Evolutionary conservation across 2,329 filamentous ascomycete genomes (phyloP), one percentile per base, ranked within the genome.

Genomic region (Pseudopyrenochaeta lycopersici): DNA sequence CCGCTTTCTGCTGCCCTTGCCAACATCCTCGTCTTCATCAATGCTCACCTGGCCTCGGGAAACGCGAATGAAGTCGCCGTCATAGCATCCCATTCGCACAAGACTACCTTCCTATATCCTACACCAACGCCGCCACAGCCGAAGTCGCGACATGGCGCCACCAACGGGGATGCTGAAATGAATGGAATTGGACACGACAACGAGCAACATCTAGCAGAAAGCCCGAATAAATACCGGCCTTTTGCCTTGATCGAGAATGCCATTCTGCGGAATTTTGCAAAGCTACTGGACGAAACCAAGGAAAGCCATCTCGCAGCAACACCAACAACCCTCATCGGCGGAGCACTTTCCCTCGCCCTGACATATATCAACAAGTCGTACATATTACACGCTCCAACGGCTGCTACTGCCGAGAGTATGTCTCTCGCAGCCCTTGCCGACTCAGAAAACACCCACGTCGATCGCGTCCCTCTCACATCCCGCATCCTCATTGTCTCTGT

Each of bases 11-110:
- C 90, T 69, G 92, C 92, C 56, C 82, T 99, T 55, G 91, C 94
- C 57, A 90, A 94, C 77, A 85, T 98, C 60, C 88, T 98, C 69
- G 89, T 99, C 80, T 98, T 97, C 79, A 88, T 97, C 79, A 98
- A 99, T 76, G 92, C 94, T 49, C 96, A 99, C 73, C 85, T 99
- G 29, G 92, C 95, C 63, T 93, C 94, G 73, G 96, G 93, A 77
- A 94, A 95, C 76, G 87, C 90, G 49, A 98, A 98, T 78, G 90
- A 94, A 75, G 91, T 98, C 43, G 92, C 93, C 56, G 85, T 99
- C 14, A 86, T 99, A 57, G 95, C 94, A 30, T 92, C 92, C 7
- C 95, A 99, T 74, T 88, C 88, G 62, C 89, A 95, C 70, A 88
- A 90, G 59, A 91, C 94, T 51, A 84, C 88, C 70, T 99, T 93